Evolutionary conservation across 331 rosid genomes (phyloP), one percentile per base, ranked within the genome.

Genomic region (Malus hybrid): DNA sequence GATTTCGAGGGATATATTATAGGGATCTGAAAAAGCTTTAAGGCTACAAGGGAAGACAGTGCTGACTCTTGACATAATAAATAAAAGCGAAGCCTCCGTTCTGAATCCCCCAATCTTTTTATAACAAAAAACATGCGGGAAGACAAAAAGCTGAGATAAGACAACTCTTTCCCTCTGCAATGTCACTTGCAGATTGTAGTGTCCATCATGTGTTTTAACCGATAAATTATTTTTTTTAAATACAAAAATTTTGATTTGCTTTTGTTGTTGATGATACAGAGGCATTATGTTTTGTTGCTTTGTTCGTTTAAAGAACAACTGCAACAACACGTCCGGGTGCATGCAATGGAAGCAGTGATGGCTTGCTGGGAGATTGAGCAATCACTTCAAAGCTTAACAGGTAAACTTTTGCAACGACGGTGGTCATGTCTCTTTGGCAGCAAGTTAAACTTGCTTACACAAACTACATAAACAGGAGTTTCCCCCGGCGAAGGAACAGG

Each of bases 311-410:
- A 92, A 89, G 99, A 95, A 59, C 99, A 95, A 73, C 91, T 95
- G 61, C 99, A 95, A 62, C 99, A 92, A 66, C 99, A 95, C 72
- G 99, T 95, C 71, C 91, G 98, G 12, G 98, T 95, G 61, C 99
- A 92, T 82, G 98, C 99, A 29, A 95, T 95, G 99, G 99, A 95
- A 86, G 99, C 99, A 33, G 99, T 95, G 14, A 95, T 92, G 99
- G 99, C 98, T 80, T 95, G 99, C 85, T 95, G 99, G 99, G 99
- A 95, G 85, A 95, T 95, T 28, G 99, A 92, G 80, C 99, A 95
- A 71, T 92, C 99, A 60, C 85, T 95, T 14, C 99, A 95, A 78
- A 92, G 98, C 78, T 77, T 95, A 79, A 95, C 99, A 89, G 99
- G 99, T 95, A 52, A 75, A 52, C 8, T 63, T 28, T 6, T 72